phyloP scores from a whole-genome alignment of 2,329 filamentous ascomycete genomes.

The Fusarium sp. region DNA sequence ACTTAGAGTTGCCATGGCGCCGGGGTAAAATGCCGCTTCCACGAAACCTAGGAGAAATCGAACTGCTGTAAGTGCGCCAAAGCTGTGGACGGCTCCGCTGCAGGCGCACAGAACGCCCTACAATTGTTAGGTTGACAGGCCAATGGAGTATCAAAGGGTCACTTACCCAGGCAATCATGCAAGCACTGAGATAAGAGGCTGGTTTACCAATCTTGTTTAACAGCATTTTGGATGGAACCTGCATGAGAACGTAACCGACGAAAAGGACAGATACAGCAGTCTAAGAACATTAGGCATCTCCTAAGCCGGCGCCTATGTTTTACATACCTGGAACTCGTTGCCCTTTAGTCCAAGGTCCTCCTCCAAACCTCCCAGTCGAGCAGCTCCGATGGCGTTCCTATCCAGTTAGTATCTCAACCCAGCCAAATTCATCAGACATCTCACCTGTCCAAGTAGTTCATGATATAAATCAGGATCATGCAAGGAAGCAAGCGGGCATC shows the following conservation, averaged over 20 bases:
- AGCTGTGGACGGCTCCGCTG: constrained; percentile 5
- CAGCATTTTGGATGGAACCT: constrained; percentile 18
- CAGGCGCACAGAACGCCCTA: background rate
- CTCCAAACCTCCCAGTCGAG: constrained; percentile 3
- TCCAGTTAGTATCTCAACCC: background rate
- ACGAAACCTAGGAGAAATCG: constrained; percentile 57
- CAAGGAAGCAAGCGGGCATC: background rate
- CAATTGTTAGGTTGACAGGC: background rate
- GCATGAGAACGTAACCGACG: constrained; percentile 22
- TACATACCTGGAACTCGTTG: constrained; percentile 1
- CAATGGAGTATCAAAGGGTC: rapidly evolving
- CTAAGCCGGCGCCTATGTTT: background rate
- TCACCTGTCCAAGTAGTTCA: constrained; percentile 3
- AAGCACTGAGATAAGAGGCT: constrained; percentile 1
- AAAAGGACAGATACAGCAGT: constrained; percentile 14
- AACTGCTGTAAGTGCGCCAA: constrained; percentile 6
- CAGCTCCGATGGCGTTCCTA: constrained; percentile 6
- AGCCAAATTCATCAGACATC: rapidly evolving
- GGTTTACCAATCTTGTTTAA: constrained; percentile 20
- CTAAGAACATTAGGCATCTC: background rate
- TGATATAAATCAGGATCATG: constrained; percentile 7
- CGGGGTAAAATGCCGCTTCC: constrained; percentile 61
- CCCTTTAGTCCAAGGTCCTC: background rate
- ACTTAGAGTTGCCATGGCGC: constrained; percentile 34
- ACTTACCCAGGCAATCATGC: constrained; percentile 5